These are phyloP conservation scores for Puccinia triticina DNA, from an alignment of 1,284 basidiomycete genomes.

Conservation along the genomic window DNA sequence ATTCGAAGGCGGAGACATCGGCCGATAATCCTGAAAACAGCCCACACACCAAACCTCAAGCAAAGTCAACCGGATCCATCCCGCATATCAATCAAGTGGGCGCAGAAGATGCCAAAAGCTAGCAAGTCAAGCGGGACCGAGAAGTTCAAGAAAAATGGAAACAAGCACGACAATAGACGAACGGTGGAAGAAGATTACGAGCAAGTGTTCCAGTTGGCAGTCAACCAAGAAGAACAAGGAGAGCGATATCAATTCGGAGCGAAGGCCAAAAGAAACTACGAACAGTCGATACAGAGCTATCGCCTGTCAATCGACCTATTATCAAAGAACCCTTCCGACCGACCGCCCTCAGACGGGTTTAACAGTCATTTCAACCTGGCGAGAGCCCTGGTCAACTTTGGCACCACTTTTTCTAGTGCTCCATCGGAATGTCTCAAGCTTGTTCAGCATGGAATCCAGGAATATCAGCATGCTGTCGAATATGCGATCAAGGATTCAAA, in stretches of 20 bases:
- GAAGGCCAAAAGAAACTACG: conserved; percentile 21
- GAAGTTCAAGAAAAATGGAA: not conserved
- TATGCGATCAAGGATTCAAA: not conserved
- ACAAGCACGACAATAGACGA: not conserved
- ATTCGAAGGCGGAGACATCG: too few relatives aligned
- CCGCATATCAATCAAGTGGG: too few relatives aligned
- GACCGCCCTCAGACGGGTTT: conserved; percentile 3
- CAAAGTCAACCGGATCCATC: too few relatives aligned
- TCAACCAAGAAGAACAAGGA: conserved; percentile 37
- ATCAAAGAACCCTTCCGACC: not conserved
- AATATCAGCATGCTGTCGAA: conserved; percentile 4
- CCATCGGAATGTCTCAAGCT: not conserved
- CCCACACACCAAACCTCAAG: too few relatives aligned
- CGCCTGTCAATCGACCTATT: not conserved
- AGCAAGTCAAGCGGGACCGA: not conserved
- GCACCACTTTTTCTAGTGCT: conserved; percentile 6
- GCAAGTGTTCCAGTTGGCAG: conserved; percentile 13
- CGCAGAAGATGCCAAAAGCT: conserved; percentile 13
- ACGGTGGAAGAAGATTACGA: conserved; percentile 15
- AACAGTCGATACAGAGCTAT: conserved; percentile 24
- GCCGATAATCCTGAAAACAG: too few relatives aligned
- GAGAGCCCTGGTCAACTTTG: conserved; percentile 29
- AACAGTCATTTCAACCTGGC: conserved; percentile 40
- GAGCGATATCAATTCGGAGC: conserved; percentile 45
- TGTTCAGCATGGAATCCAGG: conserved; percentile 10